phyloP scores from a whole-genome alignment of 169 alveolate species.

The Plasmodium sp. region DNA sequence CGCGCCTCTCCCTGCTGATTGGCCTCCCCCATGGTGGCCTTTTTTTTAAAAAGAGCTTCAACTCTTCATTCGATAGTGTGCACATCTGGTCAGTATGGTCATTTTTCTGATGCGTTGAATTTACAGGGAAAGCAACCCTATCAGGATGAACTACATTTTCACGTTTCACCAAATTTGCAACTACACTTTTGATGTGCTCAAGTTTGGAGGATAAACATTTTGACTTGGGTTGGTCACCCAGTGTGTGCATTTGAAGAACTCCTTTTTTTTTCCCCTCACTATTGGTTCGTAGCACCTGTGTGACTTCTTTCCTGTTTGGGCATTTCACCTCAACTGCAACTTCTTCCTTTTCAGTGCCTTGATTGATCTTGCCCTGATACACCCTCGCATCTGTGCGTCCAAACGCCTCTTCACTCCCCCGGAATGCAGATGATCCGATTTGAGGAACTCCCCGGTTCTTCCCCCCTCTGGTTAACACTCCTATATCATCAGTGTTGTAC shows the following conservation, averaged over 20 bases:
- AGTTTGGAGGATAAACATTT: neutral
- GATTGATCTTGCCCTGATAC: neutral
- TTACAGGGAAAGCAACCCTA: neutral
- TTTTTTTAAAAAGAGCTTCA: neutral
- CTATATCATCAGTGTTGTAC: slow-evolving; percentile 5
- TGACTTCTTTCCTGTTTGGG: neutral
- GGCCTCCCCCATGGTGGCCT: neutral
- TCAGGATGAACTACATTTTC: neutral
- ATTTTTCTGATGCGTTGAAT: neutral
- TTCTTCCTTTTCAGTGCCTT: neutral
- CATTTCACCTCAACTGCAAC: neutral
- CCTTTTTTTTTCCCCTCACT: neutral
- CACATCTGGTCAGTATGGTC: neutral
- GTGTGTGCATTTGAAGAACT: neutral
- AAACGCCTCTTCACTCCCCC: neutral
- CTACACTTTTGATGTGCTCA: neutral
- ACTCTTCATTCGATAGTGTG: slow-evolving; percentile 3
- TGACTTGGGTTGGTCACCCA: neutral
- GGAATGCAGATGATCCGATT: neutral
- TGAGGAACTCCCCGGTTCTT: neutral
- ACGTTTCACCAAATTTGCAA: neutral
- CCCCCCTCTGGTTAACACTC: neutral
- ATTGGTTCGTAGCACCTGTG: neutral
- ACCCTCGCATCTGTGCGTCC: neutral
- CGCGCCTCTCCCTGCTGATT: neutral